A percentile compares a stretch with the other conserved stretches of the same genome.
Evolutionary conservation across 768 basidiomycete genomes (phyloP).

Genomic region (Suillus bovinus): DNA sequence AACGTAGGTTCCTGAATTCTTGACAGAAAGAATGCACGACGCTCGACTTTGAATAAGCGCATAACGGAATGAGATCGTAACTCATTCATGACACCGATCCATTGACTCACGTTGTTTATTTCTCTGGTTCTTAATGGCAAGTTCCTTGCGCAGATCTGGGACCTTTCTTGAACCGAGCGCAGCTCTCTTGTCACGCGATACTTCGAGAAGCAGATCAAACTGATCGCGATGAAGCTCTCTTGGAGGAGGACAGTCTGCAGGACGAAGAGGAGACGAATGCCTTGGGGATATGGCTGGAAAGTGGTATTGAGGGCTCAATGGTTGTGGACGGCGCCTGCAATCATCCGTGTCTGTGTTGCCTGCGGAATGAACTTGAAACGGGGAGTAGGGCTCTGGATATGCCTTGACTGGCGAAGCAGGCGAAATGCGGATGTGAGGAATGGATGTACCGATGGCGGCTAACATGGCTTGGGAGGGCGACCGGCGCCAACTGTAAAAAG

Average conservation of each 20-base stretch:
- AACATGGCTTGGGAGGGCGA: slow-evolving; percentile 31
- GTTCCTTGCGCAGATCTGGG: slow-evolving; percentile 70
- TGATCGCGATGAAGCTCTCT: slow-evolving; percentile 63
- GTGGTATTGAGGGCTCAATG: slow-evolving; percentile 55
- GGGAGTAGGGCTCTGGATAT: slow-evolving; percentile 58
- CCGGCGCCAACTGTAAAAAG: slow-evolving; percentile 49
- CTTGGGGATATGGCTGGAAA: slow-evolving; percentile 40
- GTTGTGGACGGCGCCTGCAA: slow-evolving; percentile 56
- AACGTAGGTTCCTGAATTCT: slow-evolving; percentile 71
- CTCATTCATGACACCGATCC: slow-evolving; percentile 4
- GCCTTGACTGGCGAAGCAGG: slow-evolving; percentile 59
- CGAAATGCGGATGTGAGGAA: slow-evolving; percentile 73
- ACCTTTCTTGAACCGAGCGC: slow-evolving; percentile 45
- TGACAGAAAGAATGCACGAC: slow-evolving; percentile 74
- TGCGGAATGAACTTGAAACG: slow-evolving; percentile 49
- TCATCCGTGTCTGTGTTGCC: slow-evolving; percentile 35
- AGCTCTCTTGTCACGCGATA: slow-evolving; percentile 57
- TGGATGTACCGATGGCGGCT: slow-evolving; percentile 22
- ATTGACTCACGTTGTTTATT: slow-evolving; percentile 66
- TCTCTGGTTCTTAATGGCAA: slow-evolving; percentile 70
- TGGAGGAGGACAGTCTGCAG: slow-evolving; percentile 35
- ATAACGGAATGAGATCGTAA: slow-evolving; percentile 8
- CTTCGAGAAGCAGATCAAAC: slow-evolving; percentile 64
- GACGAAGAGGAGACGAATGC: slow-evolving; percentile 53
- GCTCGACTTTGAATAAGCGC: slow-evolving; percentile 50